Base-by-base conservation (phyloP, 306 rosid species). In the Vigna nakashimae region DNA sequence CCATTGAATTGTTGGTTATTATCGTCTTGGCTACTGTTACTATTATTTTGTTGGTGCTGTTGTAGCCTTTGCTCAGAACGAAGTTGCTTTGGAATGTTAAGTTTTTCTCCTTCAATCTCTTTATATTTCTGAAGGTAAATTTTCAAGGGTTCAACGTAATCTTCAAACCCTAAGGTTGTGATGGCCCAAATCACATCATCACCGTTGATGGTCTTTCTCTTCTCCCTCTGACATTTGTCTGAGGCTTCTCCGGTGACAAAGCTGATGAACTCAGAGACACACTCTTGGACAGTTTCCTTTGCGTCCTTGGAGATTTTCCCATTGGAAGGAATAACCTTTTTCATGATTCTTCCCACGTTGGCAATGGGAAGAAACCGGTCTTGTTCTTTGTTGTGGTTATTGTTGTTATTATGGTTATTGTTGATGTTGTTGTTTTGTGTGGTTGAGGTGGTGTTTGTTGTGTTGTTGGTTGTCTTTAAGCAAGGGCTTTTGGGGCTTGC, bases 231-330 rank as follows among this genome's bases (percentile, higher is more conserved):
- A 34, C 97, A 91, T 82, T 89, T 91, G 38, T 91, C 97, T 0
- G 97, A 89, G 0, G 93, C 97, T 80, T 91, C 97, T 0, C 93
- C 90, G 0, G 93, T 91, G 14, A 91, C 92, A 16, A 91, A 91
- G 45, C 97, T 91, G 5, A 89, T 91, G 89, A 89, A 91, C 74
- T 91, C 97, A 0, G 97, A 91, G 0, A 91, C 97, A 49, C 97
- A 89, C 85, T 91, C 97, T 79, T 88, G 92, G 7, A 91, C 91
- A 1, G 88, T 88, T 71, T 91, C 97, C 65, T 89, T 91, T 0
- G 97, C 94, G 2, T 91, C 97, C 80, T 91, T 88, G 1, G 97
- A 91, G 82, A 91, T 91, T 84, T 91, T 91, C 3, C 92, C 92
- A 6, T 86, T 91, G 1, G 79, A 65, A 0, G 94, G 94, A 20